A percentile compares a stretch with the other conserved stretches of the same genome.
Conservation (phyloP, 139 green algal genomes). For the Nannochloris sp. region DNA sequence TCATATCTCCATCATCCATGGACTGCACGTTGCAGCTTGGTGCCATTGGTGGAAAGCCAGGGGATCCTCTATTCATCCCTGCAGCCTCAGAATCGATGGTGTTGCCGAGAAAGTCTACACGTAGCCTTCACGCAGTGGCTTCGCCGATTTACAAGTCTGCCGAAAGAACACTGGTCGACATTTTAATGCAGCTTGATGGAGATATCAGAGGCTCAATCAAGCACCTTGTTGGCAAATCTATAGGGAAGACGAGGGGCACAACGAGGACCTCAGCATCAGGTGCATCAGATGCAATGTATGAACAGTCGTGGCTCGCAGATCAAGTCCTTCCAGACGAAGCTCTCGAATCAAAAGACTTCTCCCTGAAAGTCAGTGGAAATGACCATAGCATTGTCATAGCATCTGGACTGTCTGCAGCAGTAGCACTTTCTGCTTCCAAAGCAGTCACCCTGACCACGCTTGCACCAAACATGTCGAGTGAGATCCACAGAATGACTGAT, state of each 20-base stretch:
- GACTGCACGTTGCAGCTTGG: conserved; percentile 28
- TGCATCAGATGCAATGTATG: too few relatives aligned
- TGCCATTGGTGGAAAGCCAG: neutral
- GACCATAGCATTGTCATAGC: too few relatives aligned
- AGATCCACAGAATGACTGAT: too few relatives aligned
- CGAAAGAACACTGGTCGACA: neutral
- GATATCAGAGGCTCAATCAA: neutral
- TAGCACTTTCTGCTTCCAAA: too few relatives aligned
- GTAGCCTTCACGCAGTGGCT: conserved; percentile 6
- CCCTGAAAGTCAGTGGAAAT: too few relatives aligned
- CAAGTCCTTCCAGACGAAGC: too few relatives aligned
- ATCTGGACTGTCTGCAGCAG: too few relatives aligned
- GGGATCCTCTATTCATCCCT: conserved; percentile 14
- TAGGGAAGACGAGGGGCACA: neutral
- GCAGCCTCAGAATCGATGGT: conserved; percentile 12
- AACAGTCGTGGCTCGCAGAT: too few relatives aligned
- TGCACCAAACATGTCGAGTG: too few relatives aligned
- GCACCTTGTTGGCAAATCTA: neutral
- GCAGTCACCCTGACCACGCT: too few relatives aligned
- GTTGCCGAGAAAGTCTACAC: neutral
- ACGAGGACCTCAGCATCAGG: too few relatives aligned
- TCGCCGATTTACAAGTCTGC: neutral
- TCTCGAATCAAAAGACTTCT: too few relatives aligned
- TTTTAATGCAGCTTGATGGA: neutral
- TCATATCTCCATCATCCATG: conserved; percentile 21